A percentile compares a stretch with the other conserved stretches of the same genome.
These are phyloP conservation scores for Psilocybe sp. DNA, from an alignment of 768 basidiomycete species.

Conservation along the genomic window DNA sequence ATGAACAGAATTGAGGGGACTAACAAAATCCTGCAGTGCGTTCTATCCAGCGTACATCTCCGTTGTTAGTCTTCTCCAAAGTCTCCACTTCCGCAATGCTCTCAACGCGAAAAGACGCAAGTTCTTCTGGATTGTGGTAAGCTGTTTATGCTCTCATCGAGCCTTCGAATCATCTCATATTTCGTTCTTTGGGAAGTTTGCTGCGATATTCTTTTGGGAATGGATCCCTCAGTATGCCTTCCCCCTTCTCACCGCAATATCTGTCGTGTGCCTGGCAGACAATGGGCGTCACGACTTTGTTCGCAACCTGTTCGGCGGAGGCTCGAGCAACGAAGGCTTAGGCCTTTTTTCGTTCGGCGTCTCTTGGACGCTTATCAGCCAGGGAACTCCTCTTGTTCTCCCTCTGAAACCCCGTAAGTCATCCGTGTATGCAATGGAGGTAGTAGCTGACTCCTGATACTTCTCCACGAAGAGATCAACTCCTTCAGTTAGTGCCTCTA, in stretches of 20 bases:
- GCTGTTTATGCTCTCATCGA: constrained; percentile 5
- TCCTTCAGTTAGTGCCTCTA: constrained; percentile 11
- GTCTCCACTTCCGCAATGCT: constrained; percentile 47
- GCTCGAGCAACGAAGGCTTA: constrained; percentile 62
- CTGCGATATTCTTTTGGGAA: constrained; percentile 47
- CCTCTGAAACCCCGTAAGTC: constrained; percentile 50
- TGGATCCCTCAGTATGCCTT: constrained; percentile 55
- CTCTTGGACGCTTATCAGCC: constrained; percentile 61
- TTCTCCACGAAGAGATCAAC: constrained; percentile 12
- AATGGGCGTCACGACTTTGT: constrained; percentile 43
- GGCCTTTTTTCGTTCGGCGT: constrained; percentile 57
- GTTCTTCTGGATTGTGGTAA: constrained; percentile 55
- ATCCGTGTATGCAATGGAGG: neutral
- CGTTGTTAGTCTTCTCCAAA: constrained; percentile 49
- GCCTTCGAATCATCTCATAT: neutral
- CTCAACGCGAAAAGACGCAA: constrained; percentile 48
- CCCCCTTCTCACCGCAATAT: constrained; percentile 59
- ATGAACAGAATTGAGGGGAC: neutral
- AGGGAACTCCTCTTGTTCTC: constrained; percentile 54
- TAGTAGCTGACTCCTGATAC: neutral
- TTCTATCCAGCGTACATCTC: constrained; percentile 54
- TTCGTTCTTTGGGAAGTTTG: constrained; percentile 5
- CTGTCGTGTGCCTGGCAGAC: constrained; percentile 55
- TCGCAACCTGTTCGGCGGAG: constrained; percentile 63
- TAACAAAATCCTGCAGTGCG: constrained; percentile 21